A percentile compares a stretch with the other conserved stretches of the same genome.
Evolutionary conservation across 371 early-diverging fungal species (phyloP).

Genomic region (Mucor saturninus): DNA sequence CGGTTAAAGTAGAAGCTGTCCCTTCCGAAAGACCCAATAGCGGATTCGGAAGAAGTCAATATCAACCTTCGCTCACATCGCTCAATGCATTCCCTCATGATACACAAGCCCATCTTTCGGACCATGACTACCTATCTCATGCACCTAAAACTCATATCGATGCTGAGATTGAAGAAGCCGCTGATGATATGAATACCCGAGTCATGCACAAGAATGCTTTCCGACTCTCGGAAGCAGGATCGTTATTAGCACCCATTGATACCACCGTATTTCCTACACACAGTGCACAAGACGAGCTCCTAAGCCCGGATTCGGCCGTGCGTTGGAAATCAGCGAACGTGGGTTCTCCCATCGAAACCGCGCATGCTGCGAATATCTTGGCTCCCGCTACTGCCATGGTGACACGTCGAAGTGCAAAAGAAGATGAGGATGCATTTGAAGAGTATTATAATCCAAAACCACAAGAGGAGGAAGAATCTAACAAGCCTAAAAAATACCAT

Average conservation of each 20-base stretch:
- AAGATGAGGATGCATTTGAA: neutral
- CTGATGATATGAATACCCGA: neutral
- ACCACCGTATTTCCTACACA: neutral
- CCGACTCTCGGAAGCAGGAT: constrained; percentile 18
- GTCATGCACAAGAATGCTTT: constrained; percentile 20
- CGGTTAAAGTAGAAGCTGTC: neutral
- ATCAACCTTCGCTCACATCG: constrained; percentile 14
- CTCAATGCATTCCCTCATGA: constrained; percentile 7
- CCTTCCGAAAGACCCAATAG: neutral
- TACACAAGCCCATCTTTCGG: neutral
- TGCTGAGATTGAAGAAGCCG: neutral
- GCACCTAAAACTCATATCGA: neutral
- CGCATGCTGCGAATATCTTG: constrained; percentile 18
- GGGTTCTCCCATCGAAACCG: constrained; percentile 40
- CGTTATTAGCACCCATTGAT: constrained; percentile 22
- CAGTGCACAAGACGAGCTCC: neutral
- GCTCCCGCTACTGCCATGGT: constrained; percentile 32
- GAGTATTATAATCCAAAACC: constrained; percentile 5
- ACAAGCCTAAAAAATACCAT: neutral
- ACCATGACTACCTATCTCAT: neutral
- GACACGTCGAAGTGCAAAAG: constrained; percentile 13
- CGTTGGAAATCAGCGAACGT: constrained; percentile 39
- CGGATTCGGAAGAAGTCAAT: constrained; percentile 1
- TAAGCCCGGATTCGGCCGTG: constrained; percentile 26
- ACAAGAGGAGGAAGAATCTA: neutral